Conservation (phyloP, 805 yeast genomes). For the Kazachstania psychrophila region DNA sequence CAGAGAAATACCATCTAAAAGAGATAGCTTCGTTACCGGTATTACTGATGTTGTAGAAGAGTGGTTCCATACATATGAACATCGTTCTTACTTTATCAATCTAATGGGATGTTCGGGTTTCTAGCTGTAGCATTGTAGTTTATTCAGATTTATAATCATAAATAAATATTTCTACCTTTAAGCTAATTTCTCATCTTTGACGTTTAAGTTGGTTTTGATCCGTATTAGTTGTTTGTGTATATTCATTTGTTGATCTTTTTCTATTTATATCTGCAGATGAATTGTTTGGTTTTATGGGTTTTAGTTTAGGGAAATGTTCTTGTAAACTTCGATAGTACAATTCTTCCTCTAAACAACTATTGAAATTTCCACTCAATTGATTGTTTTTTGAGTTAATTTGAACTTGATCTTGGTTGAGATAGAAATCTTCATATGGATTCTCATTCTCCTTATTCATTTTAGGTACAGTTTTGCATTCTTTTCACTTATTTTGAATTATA, state of each 20-base stretch:
- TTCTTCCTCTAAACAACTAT: conserved; percentile 4
- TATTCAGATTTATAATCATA: not conserved
- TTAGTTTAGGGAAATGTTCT: conserved; percentile 7
- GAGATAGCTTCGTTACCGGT: not conserved
- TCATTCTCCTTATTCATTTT: conserved; percentile 5
- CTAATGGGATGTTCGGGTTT: conserved; percentile 29
- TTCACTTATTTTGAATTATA: too few species aligned
- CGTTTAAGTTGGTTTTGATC: conserved; percentile 2
- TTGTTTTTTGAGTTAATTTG: not conserved
- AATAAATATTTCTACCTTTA: not conserved
- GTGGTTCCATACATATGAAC: conserved; percentile 30
- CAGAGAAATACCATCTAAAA: conserved; percentile 1
- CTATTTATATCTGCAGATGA: conserved; percentile 1
- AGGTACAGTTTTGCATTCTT: too few species aligned
- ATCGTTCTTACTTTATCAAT: conserved; percentile 31
- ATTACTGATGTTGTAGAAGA: conserved; percentile 8
- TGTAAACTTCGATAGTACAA: conserved; percentile 10
- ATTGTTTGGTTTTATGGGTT: conserved; percentile 5
- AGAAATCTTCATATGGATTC: conserved; percentile 10
- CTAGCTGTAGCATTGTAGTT: conserved; percentile 1
- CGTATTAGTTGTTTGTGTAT: not conserved
- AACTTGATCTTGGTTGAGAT: conserved; percentile 3
- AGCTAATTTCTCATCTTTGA: too few species aligned
- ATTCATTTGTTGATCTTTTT: conserved; percentile 3
- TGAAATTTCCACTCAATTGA: not conserved